phyloP scores from a whole-genome alignment of 345 rosid species.

The Pistacia atlantica region DNA sequence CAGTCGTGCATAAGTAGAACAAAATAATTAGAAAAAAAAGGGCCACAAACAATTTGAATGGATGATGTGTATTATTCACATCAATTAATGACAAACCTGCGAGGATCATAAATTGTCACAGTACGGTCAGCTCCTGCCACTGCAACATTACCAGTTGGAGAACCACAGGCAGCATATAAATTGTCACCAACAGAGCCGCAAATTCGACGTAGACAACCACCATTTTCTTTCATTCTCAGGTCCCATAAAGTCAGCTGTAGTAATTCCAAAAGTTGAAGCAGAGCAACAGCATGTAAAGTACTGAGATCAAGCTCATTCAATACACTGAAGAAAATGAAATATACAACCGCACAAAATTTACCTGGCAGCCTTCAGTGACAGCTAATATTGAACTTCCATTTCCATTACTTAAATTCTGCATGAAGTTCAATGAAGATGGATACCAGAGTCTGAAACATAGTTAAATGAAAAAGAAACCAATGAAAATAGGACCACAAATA shows the following conservation, averaged over 20 bases:
- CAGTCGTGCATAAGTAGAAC: not conserved
- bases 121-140: constrained; percentile 75
- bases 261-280: constrained; percentile 23
- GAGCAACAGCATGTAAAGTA: constrained; percentile 3
- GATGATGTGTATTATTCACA: not conserved
- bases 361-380: constrained; percentile 72
- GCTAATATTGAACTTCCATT: constrained; percentile 50
- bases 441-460: constrained; percentile 59
- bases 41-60: not conserved
- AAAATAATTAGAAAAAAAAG: not conserved
- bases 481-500: not conserved
- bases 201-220: constrained; percentile 60
- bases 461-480: constrained; percentile 10
- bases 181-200: constrained; percentile 61
- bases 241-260: constrained; percentile 64
- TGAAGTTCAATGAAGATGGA: constrained; percentile 60
- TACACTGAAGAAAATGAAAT: not conserved
- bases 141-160: constrained; percentile 54
- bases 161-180: constrained; percentile 59
- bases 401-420: constrained; percentile 43
- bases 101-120: constrained; percentile 72
- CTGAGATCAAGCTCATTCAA: constrained; percentile 12
- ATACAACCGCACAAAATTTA: constrained; percentile 14
- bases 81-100: constrained; percentile 45
- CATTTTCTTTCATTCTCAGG: constrained; percentile 70